Conservation (phyloP, 257 asterid species). For the Verbena officinalis region DNA sequence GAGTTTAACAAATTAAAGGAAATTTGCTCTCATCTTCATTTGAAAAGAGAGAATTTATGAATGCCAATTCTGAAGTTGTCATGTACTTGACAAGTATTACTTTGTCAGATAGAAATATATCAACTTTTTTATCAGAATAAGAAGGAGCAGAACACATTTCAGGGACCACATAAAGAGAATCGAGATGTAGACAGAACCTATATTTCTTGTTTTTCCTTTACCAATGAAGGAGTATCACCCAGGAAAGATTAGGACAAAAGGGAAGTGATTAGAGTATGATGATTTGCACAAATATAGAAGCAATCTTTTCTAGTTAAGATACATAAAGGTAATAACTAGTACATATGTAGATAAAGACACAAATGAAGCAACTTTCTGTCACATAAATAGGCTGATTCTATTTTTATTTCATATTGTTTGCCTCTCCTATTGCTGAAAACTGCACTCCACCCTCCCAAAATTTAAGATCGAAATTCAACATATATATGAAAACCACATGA, state of each 20-base stretch:
- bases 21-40: constrained; percentile 6
- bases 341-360: background rate
- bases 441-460: background rate
- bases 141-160: constrained; percentile 6
- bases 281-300: background rate
- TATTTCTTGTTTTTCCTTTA: background rate
- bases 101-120: constrained; percentile 11
- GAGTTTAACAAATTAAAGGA: constrained; percentile 4
- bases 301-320: background rate
- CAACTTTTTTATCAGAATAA: constrained; percentile 13
- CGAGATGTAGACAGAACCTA: background rate
- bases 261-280: background rate
- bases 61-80: background rate
- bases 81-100: background rate
- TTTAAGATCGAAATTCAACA: background rate
- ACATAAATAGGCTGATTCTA: background rate
- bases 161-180: constrained; percentile 5
- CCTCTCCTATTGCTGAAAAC: constrained; percentile 2
- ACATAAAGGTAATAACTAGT: background rate
- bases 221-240: background rate
- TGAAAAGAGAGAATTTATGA: background rate
- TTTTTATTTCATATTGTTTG: background rate
- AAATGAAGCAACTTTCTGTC: background rate
- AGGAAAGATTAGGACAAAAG: background rate
- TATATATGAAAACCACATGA: constrained; percentile 7